Conservation (phyloP, 805 yeast genomes). For the Saturnispora kantuleensis region DNA sequence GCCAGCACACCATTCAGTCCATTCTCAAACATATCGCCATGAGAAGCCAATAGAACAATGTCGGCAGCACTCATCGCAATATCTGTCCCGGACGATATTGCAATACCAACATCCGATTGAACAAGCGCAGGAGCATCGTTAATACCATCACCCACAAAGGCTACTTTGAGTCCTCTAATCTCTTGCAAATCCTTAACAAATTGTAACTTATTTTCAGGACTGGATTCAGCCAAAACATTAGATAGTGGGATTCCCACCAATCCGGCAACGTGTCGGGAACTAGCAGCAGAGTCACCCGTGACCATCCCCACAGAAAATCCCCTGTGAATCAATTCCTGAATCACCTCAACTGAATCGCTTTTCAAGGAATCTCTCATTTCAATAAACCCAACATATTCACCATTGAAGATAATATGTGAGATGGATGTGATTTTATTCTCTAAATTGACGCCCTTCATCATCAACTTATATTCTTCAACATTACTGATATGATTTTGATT, state of each 20-base stretch:
- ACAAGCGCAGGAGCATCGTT: constrained; percentile 97
- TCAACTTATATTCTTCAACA: constrained; percentile 13
- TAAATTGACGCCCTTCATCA: constrained; percentile 8
- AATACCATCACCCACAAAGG: constrained; percentile 95
- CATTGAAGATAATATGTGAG: constrained; percentile 43
- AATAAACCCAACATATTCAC: constrained; percentile 49
- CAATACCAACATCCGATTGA: constrained; percentile 80
- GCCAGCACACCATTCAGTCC: constrained; percentile 36
- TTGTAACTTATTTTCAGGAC: constrained; percentile 69
- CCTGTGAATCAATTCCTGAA: constrained; percentile 40
- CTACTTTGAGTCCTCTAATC: constrained; percentile 37
- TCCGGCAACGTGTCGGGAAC: constrained; percentile 56
- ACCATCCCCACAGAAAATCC: constrained; percentile 71
- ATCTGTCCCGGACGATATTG: constrained; percentile 88
- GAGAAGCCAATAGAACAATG: constrained; percentile 56
- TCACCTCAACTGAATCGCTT: constrained; percentile 50
- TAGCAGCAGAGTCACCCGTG: constrained; percentile 70
- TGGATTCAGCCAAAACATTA: constrained; percentile 63
- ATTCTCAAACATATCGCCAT: constrained; percentile 12
- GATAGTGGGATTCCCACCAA: constrained; percentile 55
- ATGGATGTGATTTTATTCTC: constrained; percentile 15
- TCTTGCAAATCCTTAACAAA: constrained; percentile 50
- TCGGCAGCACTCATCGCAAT: constrained; percentile 97
- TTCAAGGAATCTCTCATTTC: constrained; percentile 62
- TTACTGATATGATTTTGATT: constrained; percentile 18